Evolutionary conservation across 768 basidiomycete species (phyloP), one percentile per base, ranked within the genome.

Genomic region (Porphyrellus cyaneotinctus): DNA sequence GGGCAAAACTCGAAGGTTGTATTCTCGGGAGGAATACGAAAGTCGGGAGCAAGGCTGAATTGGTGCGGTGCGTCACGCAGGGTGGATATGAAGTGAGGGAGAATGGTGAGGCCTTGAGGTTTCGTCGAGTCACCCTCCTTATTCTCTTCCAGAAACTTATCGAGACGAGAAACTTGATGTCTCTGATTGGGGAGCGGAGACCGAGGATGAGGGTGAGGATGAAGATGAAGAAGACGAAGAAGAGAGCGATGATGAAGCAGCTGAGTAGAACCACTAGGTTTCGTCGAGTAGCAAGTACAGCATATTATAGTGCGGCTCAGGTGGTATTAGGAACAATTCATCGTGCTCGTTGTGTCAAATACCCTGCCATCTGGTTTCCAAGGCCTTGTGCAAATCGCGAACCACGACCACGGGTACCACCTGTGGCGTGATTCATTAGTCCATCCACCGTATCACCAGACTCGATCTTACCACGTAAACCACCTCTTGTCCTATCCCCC

Each of bases 351-450:
- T 61, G 61, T 28, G 59, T 45, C 17, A 18, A 52, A 15, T 66
- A 58, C 49, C 70, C 72, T 39, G 81, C 74, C 87, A 89, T 88
- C 63, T 87, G 86, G 63, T 87, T 87, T 23, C 89, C 89, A 36
- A 91, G 75, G 20, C 89, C 89, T 70, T 91, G 88, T 18, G 87
- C 79, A 64, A 91, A 91, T n/a, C 89, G 81, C 26, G 81, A 78
- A 22, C 91, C 87, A 53, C 91, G 78, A 43, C 88, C 90, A 49
- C 83, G 78, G 24, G 80, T 74, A 41, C 84, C 83, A 58, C 85
- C 84, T 85, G 57, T 22, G 49, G 32, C 17, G 37, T 7, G 14
- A 20, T 14, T 33, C 30, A 39, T 31, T 56, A 51, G n/a, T 42
- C 14, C 26, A 18, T 48, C 20, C 37, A 51, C 35, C 26, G 30